A percentile compares a stretch with the other conserved stretches of the same genome.
These are phyloP conservation scores for Xylariaceae sp. DNA, from an alignment of 2,329 filamentous ascomycete genomes.

Conservation along the genomic window DNA sequence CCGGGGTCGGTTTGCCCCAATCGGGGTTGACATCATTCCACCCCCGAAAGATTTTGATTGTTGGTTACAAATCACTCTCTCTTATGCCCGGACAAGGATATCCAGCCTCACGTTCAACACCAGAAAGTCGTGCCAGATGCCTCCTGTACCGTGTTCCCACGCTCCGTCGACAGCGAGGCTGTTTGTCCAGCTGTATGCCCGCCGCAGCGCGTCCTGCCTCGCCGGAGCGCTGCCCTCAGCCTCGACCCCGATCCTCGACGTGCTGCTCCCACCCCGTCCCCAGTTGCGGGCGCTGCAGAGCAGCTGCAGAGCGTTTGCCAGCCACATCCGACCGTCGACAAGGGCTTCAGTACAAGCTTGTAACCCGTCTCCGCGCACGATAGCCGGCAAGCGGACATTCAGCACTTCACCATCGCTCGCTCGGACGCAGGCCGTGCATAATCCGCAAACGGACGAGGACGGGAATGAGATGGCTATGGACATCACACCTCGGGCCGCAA, in stretches of 20 bases:
- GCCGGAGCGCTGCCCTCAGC: constrained; percentile 1
- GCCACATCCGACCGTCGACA: too few species aligned
- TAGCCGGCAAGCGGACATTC: constrained; percentile 2
- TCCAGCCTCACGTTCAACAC: neutral
- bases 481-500: constrained; percentile 78
- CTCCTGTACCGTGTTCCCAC: constrained; percentile 35
- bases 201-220: constrained; percentile 16
- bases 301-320: too few species aligned
- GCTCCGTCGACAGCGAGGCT: constrained; percentile 29
- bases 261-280: constrained; percentile 26
- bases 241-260: constrained; percentile 33
- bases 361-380: constrained; percentile 27
- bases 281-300: constrained; percentile 18
- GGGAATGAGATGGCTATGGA: constrained; percentile 80
- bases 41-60: constrained; percentile 17
- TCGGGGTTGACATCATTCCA: constrained; percentile 27
- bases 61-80: constrained; percentile 17
- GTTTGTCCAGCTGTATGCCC: constrained; percentile 31
- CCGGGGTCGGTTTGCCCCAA: neutral
- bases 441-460: constrained; percentile 76
- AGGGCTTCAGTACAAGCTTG: constrained; percentile 8
- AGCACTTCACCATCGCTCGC: constrained; percentile 6
- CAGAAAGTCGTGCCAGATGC: constrained; percentile 4
- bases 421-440: constrained; percentile 53
- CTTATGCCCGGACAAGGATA: constrained; percentile 1